Conservation (phyloP, 2,329 filamentous ascomycete genomes). For the Pleomassaria siparia region DNA sequence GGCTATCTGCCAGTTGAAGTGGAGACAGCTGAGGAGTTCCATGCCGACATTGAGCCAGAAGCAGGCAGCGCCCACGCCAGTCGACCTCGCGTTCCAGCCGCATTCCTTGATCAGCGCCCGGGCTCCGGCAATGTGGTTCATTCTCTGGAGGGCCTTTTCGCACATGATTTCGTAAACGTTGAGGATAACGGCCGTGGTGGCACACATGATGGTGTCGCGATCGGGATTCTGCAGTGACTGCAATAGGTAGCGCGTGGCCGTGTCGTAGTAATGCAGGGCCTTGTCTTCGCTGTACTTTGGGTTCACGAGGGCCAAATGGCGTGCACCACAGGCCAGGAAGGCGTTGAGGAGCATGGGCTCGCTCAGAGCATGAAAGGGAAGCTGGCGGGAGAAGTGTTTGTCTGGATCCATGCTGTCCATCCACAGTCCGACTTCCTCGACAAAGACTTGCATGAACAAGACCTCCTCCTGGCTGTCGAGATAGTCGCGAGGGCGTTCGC, state of each 20-base stretch:
- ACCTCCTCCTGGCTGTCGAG: constrained; percentile 77
- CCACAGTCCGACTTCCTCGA: constrained; percentile 87
- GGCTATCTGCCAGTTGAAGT: constrained; percentile 81
- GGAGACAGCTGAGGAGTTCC: constrained; percentile 85
- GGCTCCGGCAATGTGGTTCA: constrained; percentile 86
- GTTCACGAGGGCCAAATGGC: constrained; percentile 74
- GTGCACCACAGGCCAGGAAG: constrained; percentile 83
- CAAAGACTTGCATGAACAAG: constrained; percentile 87
- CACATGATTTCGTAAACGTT: constrained; percentile 95
- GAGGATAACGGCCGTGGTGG: constrained; percentile 82
- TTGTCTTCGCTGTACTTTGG: constrained; percentile 73
- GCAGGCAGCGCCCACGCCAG: constrained; percentile 80
- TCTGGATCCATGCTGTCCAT: constrained; percentile 88
- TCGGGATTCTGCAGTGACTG: constrained; percentile 80
- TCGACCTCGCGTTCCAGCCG: constrained; percentile 78
- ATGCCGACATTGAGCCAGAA: constrained; percentile 94
- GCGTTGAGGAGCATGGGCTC: constrained; percentile 90
- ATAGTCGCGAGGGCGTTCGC: constrained; percentile 58
- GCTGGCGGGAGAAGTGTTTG: constrained; percentile 80
- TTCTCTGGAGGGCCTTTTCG: constrained; percentile 73
- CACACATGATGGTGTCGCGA: constrained; percentile 79
- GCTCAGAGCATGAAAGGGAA: constrained; percentile 80
- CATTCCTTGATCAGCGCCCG: constrained; percentile 87
- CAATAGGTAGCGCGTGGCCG: constrained; percentile 76
- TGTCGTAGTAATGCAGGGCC: constrained; percentile 81